phyloP scores from a whole-genome alignment of 192 early-diverging fungal genomes.

The Rhizophagus sp. region DNA sequence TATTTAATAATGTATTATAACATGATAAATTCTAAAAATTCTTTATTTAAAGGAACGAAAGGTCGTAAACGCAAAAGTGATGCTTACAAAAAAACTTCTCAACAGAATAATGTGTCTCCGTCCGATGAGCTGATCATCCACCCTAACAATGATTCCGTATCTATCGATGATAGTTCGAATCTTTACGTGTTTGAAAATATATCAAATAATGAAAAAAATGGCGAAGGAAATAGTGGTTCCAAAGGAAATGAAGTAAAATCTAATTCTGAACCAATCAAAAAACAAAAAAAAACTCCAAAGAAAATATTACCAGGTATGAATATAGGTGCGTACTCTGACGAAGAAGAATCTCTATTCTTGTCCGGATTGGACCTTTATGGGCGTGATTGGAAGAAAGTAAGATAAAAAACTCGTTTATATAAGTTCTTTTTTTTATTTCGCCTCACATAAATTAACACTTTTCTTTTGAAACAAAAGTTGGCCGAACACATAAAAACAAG shows the following conservation, averaged over 20 bases:
- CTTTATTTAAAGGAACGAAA: background rate
- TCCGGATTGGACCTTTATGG: constrained; percentile 82
- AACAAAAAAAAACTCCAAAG: constrained; percentile 44
- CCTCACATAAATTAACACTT: background rate
- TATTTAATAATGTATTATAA: background rate
- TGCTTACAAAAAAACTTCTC: background rate
- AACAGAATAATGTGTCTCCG: background rate
- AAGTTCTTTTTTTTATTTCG: constrained; percentile 13
- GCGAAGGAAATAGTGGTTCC: background rate
- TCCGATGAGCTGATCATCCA: constrained; percentile 4
- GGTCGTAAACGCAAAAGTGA: background rate
- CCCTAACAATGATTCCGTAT: background rate
- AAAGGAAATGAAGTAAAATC: background rate
- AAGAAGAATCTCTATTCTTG: constrained; percentile 72
- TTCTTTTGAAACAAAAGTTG: constrained; percentile 41
- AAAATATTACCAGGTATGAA: constrained; percentile 53
- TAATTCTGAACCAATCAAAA: constrained; percentile 34
- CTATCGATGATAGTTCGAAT: constrained; percentile 8
- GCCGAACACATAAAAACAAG: constrained; percentile 74
- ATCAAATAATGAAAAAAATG: constrained; percentile 11
- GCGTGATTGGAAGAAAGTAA: constrained; percentile 79
- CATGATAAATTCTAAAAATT: background rate
- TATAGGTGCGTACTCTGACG: constrained; percentile 76
- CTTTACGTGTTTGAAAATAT: background rate
- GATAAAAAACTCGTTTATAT: background rate